phyloP scores from a whole-genome alignment of 495 filamentous ascomycete species.

The Hyaloscypha finlandica region DNA sequence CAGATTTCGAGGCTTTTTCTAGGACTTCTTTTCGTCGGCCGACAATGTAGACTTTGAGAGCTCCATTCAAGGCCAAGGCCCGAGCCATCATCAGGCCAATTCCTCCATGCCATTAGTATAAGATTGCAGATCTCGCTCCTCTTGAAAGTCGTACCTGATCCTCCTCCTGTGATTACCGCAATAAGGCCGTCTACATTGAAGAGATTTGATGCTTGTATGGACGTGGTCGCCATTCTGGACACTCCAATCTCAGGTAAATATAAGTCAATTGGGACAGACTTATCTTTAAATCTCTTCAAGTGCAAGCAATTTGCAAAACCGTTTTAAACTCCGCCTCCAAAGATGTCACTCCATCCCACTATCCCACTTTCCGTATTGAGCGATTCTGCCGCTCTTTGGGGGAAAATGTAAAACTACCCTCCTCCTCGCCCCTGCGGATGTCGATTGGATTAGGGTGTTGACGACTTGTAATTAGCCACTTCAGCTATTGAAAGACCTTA shows the following conservation, averaged over 20 bases:
- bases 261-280: background rate
- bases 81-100: slow-evolving; percentile 67
- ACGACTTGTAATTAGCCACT: no score
- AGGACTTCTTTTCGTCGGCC: slow-evolving; percentile 59
- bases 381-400: background rate
- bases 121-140: background rate
- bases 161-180: slow-evolving; percentile 63
- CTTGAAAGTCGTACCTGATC: slow-evolving; percentile 44
- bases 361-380: background rate
- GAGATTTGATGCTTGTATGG: slow-evolving; percentile 43
- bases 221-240: slow-evolving; percentile 22
- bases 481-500: no score
- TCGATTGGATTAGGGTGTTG: no score
- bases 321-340: background rate
- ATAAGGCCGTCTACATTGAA: slow-evolving; percentile 62
- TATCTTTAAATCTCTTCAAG: background rate
- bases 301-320: background rate
- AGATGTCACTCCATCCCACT: slow-evolving; percentile 14
- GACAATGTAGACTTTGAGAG: slow-evolving; percentile 68
- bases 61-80: slow-evolving; percentile 64
- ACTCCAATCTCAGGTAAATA: background rate
- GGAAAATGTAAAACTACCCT: no score
- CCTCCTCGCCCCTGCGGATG: no score
- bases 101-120: slow-evolving; percentile 39
- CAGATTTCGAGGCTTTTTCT: slow-evolving; percentile 40